phyloP scores from a whole-genome alignment of 768 basidiomycete genomes.

The Suillus placidus region DNA sequence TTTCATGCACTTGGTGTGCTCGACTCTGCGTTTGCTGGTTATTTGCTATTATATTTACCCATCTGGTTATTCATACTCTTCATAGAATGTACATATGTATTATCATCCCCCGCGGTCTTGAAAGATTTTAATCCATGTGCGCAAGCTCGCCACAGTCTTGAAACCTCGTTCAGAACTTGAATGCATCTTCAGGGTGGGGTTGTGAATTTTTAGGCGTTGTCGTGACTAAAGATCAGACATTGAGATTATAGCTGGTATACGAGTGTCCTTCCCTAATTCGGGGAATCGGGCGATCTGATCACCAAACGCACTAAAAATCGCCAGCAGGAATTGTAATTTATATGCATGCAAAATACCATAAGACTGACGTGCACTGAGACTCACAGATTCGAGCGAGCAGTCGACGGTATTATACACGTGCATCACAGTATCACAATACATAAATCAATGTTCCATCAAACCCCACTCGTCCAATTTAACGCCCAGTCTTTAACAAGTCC shows the following conservation, averaged over 20 bases:
- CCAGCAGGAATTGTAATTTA: no score
- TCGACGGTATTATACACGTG: background rate
- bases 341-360: background rate
- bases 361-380: background rate
- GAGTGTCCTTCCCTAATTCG: no score
- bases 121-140: no score
- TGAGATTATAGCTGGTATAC: no score
- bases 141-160: no score
- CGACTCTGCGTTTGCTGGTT: background rate
- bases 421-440: conserved; percentile 1
- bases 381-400: background rate
- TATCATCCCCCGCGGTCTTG: no score
- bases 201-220: no score
- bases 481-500: conserved; percentile 55
- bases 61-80: background rate
- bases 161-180: no score
- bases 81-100: no score
- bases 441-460: background rate
- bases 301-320: background rate
- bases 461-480: conserved; percentile 21
- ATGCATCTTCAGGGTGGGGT: no score
- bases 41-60: background rate
- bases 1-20: background rate
- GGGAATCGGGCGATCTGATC: no score
- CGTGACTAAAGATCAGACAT: no score